Evolutionary conservation across 2,329 filamentous ascomycete genomes (phyloP).

Genomic region (Ascochyta lentis): DNA sequence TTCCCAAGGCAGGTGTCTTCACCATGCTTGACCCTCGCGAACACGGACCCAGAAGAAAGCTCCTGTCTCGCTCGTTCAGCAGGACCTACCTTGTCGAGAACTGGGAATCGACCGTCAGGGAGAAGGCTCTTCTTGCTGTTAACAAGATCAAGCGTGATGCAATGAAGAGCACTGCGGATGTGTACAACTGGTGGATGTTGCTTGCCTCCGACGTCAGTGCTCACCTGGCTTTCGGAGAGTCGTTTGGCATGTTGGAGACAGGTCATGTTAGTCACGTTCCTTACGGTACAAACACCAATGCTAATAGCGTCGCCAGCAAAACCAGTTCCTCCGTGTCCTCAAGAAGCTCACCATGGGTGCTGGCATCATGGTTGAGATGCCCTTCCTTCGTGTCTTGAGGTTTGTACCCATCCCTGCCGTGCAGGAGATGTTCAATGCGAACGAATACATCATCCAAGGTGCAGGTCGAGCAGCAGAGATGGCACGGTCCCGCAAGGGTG

Average conservation of each 20-base stretch:
- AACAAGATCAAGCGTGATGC: slow-evolving; percentile 39
- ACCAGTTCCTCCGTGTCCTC: slow-evolving; percentile 47
- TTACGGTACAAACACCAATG: neutral
- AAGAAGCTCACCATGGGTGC: slow-evolving; percentile 46
- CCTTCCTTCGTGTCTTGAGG: slow-evolving; percentile 42
- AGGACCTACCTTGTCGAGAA: slow-evolving; percentile 45
- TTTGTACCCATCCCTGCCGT: slow-evolving; percentile 38
- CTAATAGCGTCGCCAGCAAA: slow-evolving; percentile 9
- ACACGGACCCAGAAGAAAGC: slow-evolving; percentile 44
- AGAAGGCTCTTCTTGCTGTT: slow-evolving; percentile 44
- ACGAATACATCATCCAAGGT: slow-evolving; percentile 40
- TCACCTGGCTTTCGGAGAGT: slow-evolving; percentile 49
- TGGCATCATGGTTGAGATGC: slow-evolving; percentile 48
- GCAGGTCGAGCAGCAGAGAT: slow-evolving; percentile 42
- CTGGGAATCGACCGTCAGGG: slow-evolving; percentile 46
- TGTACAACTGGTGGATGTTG: slow-evolving; percentile 49
- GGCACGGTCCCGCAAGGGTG: slow-evolving; percentile 37
- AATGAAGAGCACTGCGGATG: slow-evolving; percentile 37
- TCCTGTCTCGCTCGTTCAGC: slow-evolving; percentile 48
- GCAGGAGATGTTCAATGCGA: slow-evolving; percentile 47
- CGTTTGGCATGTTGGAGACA: slow-evolving; percentile 48
- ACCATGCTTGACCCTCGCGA: slow-evolving; percentile 45
- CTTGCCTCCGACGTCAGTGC: slow-evolving; percentile 50
- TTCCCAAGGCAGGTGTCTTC: slow-evolving; percentile 44
- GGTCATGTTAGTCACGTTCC: slow-evolving; percentile 41